phyloP scores from a whole-genome alignment of 2,329 filamentous ascomycete genomes.

The Arthrobotrys sinensis region DNA sequence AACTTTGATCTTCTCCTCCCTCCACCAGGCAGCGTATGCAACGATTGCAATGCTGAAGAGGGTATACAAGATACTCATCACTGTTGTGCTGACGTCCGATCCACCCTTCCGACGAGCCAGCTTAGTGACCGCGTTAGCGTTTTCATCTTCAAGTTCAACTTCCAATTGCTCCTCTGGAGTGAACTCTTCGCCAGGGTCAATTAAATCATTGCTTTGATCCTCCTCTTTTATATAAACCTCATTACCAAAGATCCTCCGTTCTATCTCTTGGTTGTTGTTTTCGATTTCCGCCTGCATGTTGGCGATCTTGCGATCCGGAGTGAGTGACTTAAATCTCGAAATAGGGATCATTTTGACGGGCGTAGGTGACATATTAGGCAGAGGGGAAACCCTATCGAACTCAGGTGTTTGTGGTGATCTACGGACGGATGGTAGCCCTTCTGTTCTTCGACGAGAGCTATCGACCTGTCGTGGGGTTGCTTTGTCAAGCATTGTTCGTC shows the following conservation, averaged over 20 bases:
- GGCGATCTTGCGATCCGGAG: constrained; percentile 39
- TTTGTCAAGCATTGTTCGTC: constrained; percentile 47
- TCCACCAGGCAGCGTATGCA: constrained; percentile 85
- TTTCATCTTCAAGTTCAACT: constrained; percentile 71
- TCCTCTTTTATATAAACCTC: constrained; percentile 69
- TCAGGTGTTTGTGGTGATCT: constrained; percentile 36
- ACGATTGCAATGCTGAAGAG: constrained; percentile 79
- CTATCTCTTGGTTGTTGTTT: constrained; percentile 34
- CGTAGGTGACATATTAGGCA: constrained; percentile 15
- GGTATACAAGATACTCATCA: constrained; percentile 78
- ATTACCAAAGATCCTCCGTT: constrained; percentile 21
- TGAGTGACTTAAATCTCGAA: constrained; percentile 49
- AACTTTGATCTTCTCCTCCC: constrained; percentile 95
- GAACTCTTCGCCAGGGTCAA: constrained; percentile 90
- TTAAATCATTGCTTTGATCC: constrained; percentile 68
- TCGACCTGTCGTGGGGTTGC: constrained; percentile 53
- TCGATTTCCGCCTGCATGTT: constrained; percentile 46
- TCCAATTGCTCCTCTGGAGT: constrained; percentile 79
- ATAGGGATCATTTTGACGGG: constrained; percentile 39
- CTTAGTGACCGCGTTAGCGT: constrained; percentile 69
- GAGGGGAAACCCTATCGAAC: constrained; percentile 22
- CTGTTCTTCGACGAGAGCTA: constrained; percentile 47
- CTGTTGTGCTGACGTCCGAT: constrained; percentile 70
- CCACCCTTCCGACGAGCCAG: constrained; percentile 67
- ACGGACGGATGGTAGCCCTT: constrained; percentile 43